Conservation (phyloP, 192 early-diverging fungal species). For the Coemansia sp. region DNA sequence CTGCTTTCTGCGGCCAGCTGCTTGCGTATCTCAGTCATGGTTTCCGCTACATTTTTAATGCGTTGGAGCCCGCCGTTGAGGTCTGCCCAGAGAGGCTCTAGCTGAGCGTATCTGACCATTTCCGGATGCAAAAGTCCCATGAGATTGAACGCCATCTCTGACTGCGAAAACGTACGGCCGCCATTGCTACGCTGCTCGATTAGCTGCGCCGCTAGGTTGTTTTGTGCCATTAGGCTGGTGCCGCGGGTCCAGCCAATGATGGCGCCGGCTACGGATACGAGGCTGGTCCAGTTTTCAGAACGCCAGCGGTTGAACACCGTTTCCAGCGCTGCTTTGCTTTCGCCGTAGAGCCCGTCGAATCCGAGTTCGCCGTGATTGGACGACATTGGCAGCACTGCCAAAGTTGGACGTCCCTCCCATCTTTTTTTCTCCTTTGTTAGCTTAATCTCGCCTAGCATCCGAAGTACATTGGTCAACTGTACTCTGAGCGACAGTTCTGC, state of each 20-base stretch:
- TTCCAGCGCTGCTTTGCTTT: conserved; percentile 91
- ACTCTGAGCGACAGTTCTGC: conserved; percentile 87
- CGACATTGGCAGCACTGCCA: conserved; percentile 86
- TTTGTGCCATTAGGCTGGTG: conserved; percentile 89
- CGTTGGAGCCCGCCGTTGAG: conserved; percentile 91
- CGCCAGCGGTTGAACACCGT: conserved; percentile 90
- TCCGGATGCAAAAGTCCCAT: conserved; percentile 82
- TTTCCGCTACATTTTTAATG: conserved; percentile 55
- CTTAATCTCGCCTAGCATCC: conserved; percentile 85
- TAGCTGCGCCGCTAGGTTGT: conserved; percentile 84
- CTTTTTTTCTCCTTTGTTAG: conserved; percentile 69
- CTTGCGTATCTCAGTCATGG: conserved; percentile 9
- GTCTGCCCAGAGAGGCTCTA: conserved; percentile 93
- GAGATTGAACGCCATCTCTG: conserved; percentile 95
- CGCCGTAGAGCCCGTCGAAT: conserved; percentile 89
- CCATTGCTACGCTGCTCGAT: conserved; percentile 69
- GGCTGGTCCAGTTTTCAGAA: conserved; percentile 83
- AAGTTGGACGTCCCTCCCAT: conserved; percentile 79
- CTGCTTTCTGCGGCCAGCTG: neutral
- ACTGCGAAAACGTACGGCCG: conserved; percentile 86
- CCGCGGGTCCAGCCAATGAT: conserved; percentile 98
- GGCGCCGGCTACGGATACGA: conserved; percentile 84
- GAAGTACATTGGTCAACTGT: conserved; percentile 92
- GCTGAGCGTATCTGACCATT: conserved; percentile 69
- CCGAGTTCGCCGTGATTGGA: conserved; percentile 98